A percentile compares a stretch with the other conserved stretches of the same genome.
phyloP scores from a whole-genome alignment of 768 basidiomycete genomes.

The Pisolithus albus region DNA sequence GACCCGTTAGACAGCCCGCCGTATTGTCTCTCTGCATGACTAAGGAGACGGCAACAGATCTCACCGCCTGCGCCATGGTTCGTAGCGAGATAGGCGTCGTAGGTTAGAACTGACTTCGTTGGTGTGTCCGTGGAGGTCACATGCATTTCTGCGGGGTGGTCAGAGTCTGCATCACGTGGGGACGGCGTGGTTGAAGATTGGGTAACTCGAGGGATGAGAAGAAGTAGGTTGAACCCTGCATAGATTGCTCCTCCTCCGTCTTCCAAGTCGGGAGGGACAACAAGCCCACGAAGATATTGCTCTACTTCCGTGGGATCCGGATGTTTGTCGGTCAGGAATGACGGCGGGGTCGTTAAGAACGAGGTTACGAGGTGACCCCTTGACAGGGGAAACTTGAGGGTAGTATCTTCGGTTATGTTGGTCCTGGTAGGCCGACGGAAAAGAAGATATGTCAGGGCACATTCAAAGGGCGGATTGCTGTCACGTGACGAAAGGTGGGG shows the following conservation, averaged over 20 bases:
- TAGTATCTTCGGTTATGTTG: conserved; percentile 68
- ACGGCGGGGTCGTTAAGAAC: conserved; percentile 53
- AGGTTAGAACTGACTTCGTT: conserved; percentile 33
- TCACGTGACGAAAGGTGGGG: too few relatives aligned
- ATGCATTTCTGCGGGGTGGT: too few relatives aligned
- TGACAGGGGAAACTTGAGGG: conserved; percentile 42
- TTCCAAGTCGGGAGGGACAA: conserved; percentile 9
- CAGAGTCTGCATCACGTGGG: too few relatives aligned
- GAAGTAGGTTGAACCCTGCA: conserved; percentile 78
- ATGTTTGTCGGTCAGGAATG: conserved; percentile 31
- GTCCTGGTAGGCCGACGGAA: conserved; percentile 42
- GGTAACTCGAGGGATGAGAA: conserved; percentile 33
- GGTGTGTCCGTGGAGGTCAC: background rate
- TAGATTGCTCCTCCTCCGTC: conserved; percentile 25
- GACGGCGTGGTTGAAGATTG: background rate
- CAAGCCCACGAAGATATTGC: conserved; percentile 41
- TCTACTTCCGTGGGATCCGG: conserved; percentile 9
- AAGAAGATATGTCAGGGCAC: too few relatives aligned
- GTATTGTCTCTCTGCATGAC: conserved; percentile 38
- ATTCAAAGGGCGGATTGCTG: too few relatives aligned
- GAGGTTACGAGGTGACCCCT: conserved; percentile 63
- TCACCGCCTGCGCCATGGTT: conserved; percentile 65
- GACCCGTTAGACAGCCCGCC: conserved; percentile 73
- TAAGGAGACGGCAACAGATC: conserved; percentile 49
- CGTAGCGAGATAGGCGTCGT: conserved; percentile 53